Conservation (phyloP, 2,329 filamentous ascomycete species). For the Calonectria naviculata region DNA sequence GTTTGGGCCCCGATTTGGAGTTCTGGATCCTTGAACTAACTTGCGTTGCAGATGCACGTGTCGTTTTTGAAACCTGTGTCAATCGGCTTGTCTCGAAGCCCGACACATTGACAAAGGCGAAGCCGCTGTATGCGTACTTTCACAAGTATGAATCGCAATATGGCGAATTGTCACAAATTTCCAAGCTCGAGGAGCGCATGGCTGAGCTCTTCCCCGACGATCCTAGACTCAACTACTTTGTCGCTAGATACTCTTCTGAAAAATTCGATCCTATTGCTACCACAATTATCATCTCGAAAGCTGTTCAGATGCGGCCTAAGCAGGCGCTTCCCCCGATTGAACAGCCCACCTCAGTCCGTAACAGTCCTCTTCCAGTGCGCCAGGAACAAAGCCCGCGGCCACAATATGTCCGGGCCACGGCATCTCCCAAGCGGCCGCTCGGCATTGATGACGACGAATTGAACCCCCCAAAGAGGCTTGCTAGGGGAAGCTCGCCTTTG, state of each 20-base stretch:
- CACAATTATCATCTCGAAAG: conserved; percentile 86
- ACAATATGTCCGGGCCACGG: conserved; percentile 58
- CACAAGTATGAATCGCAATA: conserved; percentile 96
- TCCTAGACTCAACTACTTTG: conserved; percentile 79
- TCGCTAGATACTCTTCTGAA: conserved; percentile 75
- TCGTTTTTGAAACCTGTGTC: conserved; percentile 95
- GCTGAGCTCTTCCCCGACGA: conserved; percentile 92
- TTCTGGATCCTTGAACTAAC: conserved; percentile 26
- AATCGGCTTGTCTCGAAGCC: conserved; percentile 83
- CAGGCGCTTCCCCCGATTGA: conserved; percentile 66
- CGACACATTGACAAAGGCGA: conserved; percentile 79
- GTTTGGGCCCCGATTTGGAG: conserved; percentile 47
- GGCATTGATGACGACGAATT: conserved; percentile 77
- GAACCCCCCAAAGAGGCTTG: conserved; percentile 85
- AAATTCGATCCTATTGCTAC: conserved; percentile 85
- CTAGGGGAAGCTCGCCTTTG: conserved; percentile 89
- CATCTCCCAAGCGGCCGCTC: conserved; percentile 72
- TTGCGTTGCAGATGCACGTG: conserved; percentile 78
- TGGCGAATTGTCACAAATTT: conserved; percentile 90
- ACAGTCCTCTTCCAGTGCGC: conserved; percentile 54
- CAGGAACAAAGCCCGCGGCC: conserved; percentile 58
- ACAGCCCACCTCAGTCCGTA: conserved; percentile 55
- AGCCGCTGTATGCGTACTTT: conserved; percentile 89
- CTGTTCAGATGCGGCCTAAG: conserved; percentile 79
- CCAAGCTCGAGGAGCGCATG: conserved; percentile 93